Conservation (phyloP, 139 green algal genomes). For the Pseudopediastrum boryanum region DNA sequence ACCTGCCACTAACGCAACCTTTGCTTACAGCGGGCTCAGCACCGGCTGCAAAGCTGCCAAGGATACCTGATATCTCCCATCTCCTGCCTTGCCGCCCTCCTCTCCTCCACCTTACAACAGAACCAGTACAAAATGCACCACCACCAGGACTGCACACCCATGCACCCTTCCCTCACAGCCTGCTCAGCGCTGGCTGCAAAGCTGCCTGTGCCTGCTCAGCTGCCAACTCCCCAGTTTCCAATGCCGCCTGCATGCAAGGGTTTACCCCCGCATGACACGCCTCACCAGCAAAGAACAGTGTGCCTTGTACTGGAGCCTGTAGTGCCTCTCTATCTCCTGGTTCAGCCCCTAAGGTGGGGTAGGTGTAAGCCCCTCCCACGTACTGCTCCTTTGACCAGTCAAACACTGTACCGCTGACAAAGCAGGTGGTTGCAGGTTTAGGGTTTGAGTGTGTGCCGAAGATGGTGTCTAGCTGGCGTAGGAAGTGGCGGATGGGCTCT, state of each 20-base stretch:
- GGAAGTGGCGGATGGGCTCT: constrained; percentile 47
- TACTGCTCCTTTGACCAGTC: constrained; percentile 79
- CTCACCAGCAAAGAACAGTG: constrained; percentile 87
- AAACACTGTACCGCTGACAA: constrained; percentile 51
- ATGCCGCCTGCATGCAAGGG: constrained; percentile 80
- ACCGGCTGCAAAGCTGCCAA: too few species aligned
- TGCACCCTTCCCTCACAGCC: too few species aligned
- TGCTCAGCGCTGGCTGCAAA: constrained; percentile 33
- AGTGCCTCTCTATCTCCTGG: constrained; percentile 63
- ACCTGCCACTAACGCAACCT: too few species aligned
- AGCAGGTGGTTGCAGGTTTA: constrained; percentile 52
- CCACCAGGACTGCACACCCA: too few species aligned
- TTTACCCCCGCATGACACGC: constrained; percentile 78
- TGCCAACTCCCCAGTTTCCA: constrained; percentile 78
- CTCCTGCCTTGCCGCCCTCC: too few species aligned
- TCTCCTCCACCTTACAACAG: too few species aligned
- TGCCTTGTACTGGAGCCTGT: constrained; percentile 54
- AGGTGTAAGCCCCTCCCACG: constrained; percentile 78
- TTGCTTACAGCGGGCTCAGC: too few species aligned
- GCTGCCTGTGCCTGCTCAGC: constrained; percentile 50
- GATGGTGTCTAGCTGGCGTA: constrained; percentile 79
- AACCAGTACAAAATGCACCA: too few species aligned
- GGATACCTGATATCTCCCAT: too few species aligned
- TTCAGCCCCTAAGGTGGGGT: constrained; percentile 64
- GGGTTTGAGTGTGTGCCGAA: constrained; percentile 52